Evolutionary conservation across 495 filamentous ascomycete genomes (phyloP), one percentile per base, ranked within the genome.

Genomic region (Penicillium angulare): DNA sequence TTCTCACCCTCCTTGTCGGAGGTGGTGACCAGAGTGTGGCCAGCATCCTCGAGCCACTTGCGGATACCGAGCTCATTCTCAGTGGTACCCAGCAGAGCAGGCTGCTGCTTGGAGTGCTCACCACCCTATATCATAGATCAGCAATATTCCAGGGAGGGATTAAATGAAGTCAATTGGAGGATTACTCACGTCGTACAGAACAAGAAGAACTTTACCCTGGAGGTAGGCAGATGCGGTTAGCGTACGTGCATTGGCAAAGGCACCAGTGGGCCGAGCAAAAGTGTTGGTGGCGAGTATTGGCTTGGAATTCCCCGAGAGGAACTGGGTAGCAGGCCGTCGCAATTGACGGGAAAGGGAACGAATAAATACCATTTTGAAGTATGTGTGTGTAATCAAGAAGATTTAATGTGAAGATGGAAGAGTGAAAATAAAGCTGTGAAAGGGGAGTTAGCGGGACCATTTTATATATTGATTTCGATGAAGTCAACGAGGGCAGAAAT

Each of bases 1-100:
- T 89, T 82, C 75, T 88, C 86, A 50, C 92, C 89, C 56, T 95
- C 93, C 80, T 98, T 98, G 77, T 96, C 90, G 50, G 92, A 95
- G 48, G 93, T 98, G 58, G 92, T 98, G 50, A 98, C 86, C 43
- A 98, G 82, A 23, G 88, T 92, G 82, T 98, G 93, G 64, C 93
- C 93, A 67, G 91, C 81, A 42, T 89, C 88, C 76, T 97, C 93
- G 55, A 98, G 80, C 93, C 93, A 98, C 74, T 93, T 89, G 55
- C 93, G 83, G 64, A 98, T 71, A 44, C 93, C 93, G 47, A 98
- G 88, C 80, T 98, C 93, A 72, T 97, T 97, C 79, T 98, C 91
- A 45, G 88, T 96, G 35, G 92, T 95, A 61, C 93, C 93, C 49
- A 98, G 85, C 47, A 98, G 82, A 55, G 79, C 79, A 44, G 92